Base-by-base conservation (phyloP, 306 rosid genomes). In the Oemleria cerasiformis region DNA sequence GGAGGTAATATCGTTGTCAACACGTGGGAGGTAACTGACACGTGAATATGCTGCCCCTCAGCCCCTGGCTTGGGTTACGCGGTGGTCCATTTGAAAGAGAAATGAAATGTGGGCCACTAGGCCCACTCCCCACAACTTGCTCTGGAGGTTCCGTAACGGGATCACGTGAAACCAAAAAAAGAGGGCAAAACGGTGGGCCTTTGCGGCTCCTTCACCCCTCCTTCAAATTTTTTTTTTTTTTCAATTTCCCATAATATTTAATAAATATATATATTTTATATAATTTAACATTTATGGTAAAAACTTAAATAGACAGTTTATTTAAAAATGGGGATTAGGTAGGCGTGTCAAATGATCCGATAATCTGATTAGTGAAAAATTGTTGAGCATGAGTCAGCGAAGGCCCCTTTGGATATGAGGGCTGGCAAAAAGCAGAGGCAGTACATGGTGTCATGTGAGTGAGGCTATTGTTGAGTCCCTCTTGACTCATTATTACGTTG, bases 11-110 rank as follows among this genome's bases (percentile, higher is more conserved):
- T 80, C 76, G 66, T 21, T 74, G 59, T 72, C 77, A 77, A 72
- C 85, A 81, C 83, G 83, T 75, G 85, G 79, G 79, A 57, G 67
- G 41, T 49, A 63, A 72, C 30, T 68, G 70, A 78, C 74, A 44
- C 72, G 79, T 78, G 81, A 80, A 71, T 60, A 48, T 57, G 68
- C 68, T 73, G 6, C 6, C 67, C 34, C 44, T 11, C 7, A 53
- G 23, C 62, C 53, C 65, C 66, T 34, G 16, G 50, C 5, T 20
- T n/a, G 13, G 25, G 41, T 8, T 48, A 1, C 11, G 50, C n/a
- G 13, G 80, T 70, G 82, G 82, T 73, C 82, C 73, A 74, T 54
- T 38, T 23, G 5, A 4, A 59, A 61, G 41, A 1, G 43, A 47
- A 65, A 42, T 75, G 12, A 50, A 9, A 44, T 5, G 78, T 82